A percentile compares a stretch with the other conserved stretches of the same genome.
Evolutionary conservation across 768 basidiomycete species (phyloP).

Genomic region (Phlebiopsis gigantea): DNA sequence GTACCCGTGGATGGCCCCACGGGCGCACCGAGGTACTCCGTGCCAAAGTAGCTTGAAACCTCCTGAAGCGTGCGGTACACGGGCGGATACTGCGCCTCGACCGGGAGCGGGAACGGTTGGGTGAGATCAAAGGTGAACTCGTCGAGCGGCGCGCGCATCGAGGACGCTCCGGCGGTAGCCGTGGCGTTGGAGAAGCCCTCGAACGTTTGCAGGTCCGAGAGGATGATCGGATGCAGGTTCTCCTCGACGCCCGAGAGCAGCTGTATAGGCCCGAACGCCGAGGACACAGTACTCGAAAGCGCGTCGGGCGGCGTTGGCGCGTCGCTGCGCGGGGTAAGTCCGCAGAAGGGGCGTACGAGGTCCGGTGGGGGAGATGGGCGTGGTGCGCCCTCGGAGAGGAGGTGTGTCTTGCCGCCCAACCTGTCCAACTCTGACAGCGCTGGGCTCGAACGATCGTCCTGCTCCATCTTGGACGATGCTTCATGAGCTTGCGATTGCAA

Average conservation of each 20-base stretch:
- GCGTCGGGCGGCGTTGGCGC: background rate
- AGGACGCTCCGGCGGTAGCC: background rate
- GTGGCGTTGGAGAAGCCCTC: slow-evolving; percentile 27
- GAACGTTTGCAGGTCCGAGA: slow-evolving; percentile 45
- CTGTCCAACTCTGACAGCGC: slow-evolving; percentile 27
- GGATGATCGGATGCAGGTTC: slow-evolving; percentile 45
- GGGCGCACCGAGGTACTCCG: background rate
- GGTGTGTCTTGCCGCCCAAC: slow-evolving; percentile 28
- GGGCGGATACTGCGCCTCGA: background rate
- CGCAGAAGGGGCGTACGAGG: background rate
- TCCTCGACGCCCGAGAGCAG: slow-evolving; percentile 13
- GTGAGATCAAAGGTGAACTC: slow-evolving; percentile 26
- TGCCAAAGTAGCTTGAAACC: background rate
- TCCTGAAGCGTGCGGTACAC: slow-evolving; percentile 8
- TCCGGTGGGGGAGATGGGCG: background rate
- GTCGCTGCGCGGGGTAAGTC: background rate
- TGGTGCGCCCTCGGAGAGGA: slow-evolving; percentile 9
- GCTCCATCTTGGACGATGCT: slow-evolving; percentile 23
- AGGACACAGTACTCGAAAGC: background rate
- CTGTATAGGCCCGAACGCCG: too few relatives aligned
- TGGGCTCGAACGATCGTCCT: slow-evolving; percentile 14
- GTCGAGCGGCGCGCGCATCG: background rate
- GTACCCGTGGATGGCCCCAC: background rate
- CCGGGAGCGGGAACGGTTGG: slow-evolving; percentile 23
- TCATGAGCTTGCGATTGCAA: slow-evolving; percentile 27